Conservation (phyloP, 768 basidiomycete genomes). For the Leccinellum luteum region DNA sequence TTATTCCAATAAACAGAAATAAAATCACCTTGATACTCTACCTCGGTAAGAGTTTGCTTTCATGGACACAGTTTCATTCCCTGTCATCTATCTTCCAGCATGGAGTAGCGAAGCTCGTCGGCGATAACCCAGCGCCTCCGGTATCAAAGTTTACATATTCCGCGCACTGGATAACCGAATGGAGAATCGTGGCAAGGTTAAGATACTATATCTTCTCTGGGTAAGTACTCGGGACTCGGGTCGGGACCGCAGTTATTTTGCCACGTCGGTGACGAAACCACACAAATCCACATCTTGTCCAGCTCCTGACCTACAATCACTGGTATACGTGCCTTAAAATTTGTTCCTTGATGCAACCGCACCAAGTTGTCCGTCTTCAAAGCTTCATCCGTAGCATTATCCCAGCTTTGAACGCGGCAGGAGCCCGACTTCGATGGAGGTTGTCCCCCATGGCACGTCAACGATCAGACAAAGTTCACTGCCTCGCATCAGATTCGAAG, state of each 20-base stretch:
- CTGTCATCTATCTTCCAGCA: too few relatives aligned
- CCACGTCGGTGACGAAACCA: not conserved
- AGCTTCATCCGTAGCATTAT: not conserved
- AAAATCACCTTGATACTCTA: too few relatives aligned
- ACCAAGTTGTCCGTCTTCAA: not conserved
- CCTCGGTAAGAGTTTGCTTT: too few relatives aligned
- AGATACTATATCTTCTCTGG: not conserved
- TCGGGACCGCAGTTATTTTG: not conserved
- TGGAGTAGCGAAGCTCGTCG: too few relatives aligned
- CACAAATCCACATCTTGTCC: not conserved
- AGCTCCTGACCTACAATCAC: too few relatives aligned
- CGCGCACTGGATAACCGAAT: too few relatives aligned
- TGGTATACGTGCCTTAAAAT: too few relatives aligned
- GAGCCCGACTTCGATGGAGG: not conserved
- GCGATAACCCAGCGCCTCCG: too few relatives aligned
- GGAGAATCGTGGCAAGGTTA: too few relatives aligned
- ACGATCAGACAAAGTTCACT: not conserved
- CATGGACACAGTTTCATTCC: too few relatives aligned
- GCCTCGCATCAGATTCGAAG: not conserved
- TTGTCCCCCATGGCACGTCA: not conserved
- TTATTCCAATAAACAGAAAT: too few relatives aligned
- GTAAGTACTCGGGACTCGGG: not conserved
- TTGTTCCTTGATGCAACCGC: not conserved
- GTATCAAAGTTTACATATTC: too few relatives aligned
- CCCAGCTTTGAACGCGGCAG: not conserved